phyloP scores from a whole-genome alignment of 495 filamentous ascomycete genomes.

The Tuber indicum region DNA sequence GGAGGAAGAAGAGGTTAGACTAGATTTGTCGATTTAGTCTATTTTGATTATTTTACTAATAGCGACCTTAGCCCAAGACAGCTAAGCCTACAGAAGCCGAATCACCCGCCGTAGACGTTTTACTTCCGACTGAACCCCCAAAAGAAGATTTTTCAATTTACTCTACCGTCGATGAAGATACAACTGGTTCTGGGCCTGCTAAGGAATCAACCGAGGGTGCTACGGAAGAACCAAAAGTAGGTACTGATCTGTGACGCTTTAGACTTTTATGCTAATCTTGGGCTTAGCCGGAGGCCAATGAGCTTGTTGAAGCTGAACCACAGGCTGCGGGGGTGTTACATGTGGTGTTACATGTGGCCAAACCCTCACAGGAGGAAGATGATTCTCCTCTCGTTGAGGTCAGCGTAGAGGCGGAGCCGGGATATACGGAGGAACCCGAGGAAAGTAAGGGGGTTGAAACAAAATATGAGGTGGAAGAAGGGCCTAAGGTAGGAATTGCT shows the following conservation, averaged over 20 bases:
- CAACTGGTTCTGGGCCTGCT: background rate
- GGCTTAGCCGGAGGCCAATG: constrained; percentile 6
- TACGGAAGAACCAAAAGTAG: constrained; percentile 8
- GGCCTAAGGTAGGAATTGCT: background rate
- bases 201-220: background rate
- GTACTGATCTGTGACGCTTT: background rate
- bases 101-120: background rate
- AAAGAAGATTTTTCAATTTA: background rate
- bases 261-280: constrained; percentile 10
- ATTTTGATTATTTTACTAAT: constrained; percentile 6
- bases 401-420: background rate
- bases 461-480: background rate
- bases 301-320: constrained; percentile 1
- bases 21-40: background rate
- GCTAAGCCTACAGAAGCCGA: constrained; percentile 7
- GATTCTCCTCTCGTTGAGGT: background rate
- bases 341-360: background rate
- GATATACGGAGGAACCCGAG: background rate
- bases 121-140: background rate
- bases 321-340: background rate
- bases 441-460: background rate
- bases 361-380: background rate
- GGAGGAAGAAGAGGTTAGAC: constrained; percentile 3
- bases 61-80: constrained; percentile 4
- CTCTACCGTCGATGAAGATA: background rate